phyloP scores from a whole-genome alignment of 2,329 filamentous ascomycete genomes.

The Monilinia polystroma region DNA sequence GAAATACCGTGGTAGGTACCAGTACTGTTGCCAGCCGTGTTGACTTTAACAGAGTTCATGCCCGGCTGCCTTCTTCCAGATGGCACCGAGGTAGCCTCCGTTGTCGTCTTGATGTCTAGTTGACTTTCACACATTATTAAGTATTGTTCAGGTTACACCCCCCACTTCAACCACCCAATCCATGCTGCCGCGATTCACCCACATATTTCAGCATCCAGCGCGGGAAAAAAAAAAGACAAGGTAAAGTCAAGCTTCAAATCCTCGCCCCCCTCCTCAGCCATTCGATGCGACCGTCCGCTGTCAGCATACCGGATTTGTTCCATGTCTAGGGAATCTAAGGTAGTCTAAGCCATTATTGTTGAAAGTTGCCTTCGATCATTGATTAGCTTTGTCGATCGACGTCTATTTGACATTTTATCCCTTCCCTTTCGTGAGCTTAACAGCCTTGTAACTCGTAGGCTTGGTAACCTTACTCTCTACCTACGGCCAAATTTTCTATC shows the following conservation, averaged over 20 bases:
- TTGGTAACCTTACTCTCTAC: slow-evolving; percentile 15
- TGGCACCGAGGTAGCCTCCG: slow-evolving; percentile 12
- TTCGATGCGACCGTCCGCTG: slow-evolving; percentile 6
- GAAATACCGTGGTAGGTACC: neutral
- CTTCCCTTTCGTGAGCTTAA: neutral
- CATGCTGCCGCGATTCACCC: slow-evolving; percentile 18
- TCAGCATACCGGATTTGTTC: slow-evolving; percentile 14
- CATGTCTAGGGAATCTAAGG: neutral
- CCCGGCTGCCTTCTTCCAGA: slow-evolving; percentile 7
- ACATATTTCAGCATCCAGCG: slow-evolving; percentile 12
- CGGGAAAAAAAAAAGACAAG: slow-evolving; percentile 8
- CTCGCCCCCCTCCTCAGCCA: neutral
- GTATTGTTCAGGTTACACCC: neutral
- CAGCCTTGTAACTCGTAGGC: neutral
- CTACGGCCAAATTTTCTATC: neutral
- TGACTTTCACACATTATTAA: neutral
- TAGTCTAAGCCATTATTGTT: neutral
- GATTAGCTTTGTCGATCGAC: neutral
- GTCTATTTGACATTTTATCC: neutral
- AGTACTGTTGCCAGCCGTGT: slow-evolving; percentile 10
- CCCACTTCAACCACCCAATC: slow-evolving; percentile 7
- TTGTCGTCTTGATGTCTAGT: slow-evolving; percentile 9
- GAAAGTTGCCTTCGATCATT: neutral
- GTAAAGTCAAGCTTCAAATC: slow-evolving; percentile 9
- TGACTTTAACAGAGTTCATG: slow-evolving; percentile 8